Base-by-base conservation (phyloP, 495 filamentous ascomycete species). In the Penicillium bovifimosum region DNA sequence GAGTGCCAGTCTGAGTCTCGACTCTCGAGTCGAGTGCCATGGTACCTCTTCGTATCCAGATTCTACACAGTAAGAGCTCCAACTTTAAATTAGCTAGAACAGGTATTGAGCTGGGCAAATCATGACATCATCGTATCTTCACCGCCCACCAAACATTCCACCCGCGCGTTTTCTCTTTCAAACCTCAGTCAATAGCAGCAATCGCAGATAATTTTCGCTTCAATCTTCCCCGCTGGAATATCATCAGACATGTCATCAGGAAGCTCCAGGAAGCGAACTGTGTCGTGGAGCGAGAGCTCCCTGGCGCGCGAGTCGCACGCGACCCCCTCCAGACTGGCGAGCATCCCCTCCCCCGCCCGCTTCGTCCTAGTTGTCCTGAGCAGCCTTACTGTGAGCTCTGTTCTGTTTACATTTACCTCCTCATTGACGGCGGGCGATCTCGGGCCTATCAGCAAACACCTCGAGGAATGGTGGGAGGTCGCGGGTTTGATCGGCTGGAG, bases 301-400 rank as follows among this genome's bases (percentile, higher is more conserved):
- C 46, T 45, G 16, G 34, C 57, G 33, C 54, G 41, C 17, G 60
- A 63, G 31, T 44, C 38, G 26, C 34, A 36, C n/a, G 10, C 54
- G n/a, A 17, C 42, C 29, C 44, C 18, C 32, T 50, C 61, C 20
- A 36, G 27, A 9, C 14, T 66, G 41, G 60, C 62, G 47, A 58
- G 49, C 28, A 64, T 75, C 32, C 84, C 85, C 3, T 58, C 65
- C 17, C 52, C 62, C 8, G 60, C 81, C 6, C 80, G 82, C 32
- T 88, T 91, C 56, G 72, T 78, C 16, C 72, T 91, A 2, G 75
- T 85, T 4, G 76, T 85, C 9, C 40, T 84, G 11, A 64, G 85
- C 50, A 92, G 82, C 68, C 70, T 91, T 40, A 62, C 68, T 17
- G 48, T 88, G 18, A 82, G 79, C 54, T 73, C 78, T 0, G 43